Percentiles rank a stretch among this genome's conserved stretches.
phyloP scores from a whole-genome alignment of 202 grass and related monocot species.

The Digitaria exilis region DNA sequence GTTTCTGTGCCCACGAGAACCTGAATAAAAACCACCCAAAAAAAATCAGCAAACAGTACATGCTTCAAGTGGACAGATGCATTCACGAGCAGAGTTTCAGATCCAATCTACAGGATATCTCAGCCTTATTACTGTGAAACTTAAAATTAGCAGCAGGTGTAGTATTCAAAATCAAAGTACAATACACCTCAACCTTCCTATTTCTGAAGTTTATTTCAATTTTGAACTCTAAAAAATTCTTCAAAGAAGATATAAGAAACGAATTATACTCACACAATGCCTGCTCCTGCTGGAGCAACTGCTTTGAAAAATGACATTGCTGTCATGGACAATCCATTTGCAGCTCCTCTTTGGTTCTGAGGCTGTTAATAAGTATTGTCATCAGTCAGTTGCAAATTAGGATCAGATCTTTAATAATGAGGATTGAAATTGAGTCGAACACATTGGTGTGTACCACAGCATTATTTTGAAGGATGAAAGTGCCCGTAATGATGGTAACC shows the following conservation, averaged over 20 bases:
- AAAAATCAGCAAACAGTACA: background rate
- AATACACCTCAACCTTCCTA: background rate
- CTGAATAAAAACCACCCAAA: slow-evolving; percentile 41
- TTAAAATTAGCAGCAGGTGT: background rate
- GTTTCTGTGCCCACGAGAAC: slow-evolving; percentile 97
- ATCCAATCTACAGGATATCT: background rate
- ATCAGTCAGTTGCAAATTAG: slow-evolving; percentile 18
- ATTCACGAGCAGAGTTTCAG: background rate
- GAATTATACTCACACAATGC: slow-evolving; percentile 72
- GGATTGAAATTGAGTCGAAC: background rate
- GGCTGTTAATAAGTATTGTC: slow-evolving; percentile 25
- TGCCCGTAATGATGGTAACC: slow-evolving; percentile 53
- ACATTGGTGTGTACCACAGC: slow-evolving; percentile 55
- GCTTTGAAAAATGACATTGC: slow-evolving; percentile 13
- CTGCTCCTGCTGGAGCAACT: slow-evolving; percentile 76
- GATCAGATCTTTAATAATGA: background rate
- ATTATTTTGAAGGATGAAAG: slow-evolving; percentile 92
- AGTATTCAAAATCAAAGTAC: background rate
- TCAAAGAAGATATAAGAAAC: background rate
- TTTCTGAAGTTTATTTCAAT: background rate
- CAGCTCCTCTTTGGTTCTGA: slow-evolving; percentile 94
- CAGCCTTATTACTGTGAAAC: background rate
- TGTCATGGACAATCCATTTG: slow-evolving; percentile 65
- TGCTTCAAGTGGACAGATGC: background rate
- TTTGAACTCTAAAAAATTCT: background rate